Evolutionary conservation across 2,329 filamentous ascomycete genomes (phyloP).

Genomic region (Aureobasidium subglaciale): DNA sequence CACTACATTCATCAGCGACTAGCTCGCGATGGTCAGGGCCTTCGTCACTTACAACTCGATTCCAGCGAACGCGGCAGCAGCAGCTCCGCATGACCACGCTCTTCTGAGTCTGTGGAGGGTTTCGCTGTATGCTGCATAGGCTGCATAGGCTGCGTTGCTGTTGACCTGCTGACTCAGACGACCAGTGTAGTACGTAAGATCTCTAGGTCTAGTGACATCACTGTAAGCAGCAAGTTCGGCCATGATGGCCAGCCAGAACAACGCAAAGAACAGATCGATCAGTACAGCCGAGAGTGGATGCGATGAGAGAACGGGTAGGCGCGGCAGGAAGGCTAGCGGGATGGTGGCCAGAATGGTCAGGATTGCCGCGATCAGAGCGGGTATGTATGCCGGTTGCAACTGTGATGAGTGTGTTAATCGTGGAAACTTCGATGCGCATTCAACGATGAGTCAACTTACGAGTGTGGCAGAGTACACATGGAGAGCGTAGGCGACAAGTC

Average conservation of each 20-base stretch:
- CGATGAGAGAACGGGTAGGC: not conserved
- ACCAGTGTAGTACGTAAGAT: not conserved
- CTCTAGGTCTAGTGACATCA: not conserved
- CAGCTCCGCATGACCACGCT: conserved; percentile 13
- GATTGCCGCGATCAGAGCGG: not conserved
- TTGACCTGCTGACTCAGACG: not conserved
- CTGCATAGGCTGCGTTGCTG: not conserved
- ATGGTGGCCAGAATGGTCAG: not conserved
- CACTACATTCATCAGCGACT: not conserved
- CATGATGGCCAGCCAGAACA: conserved; percentile 13
- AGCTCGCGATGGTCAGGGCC: not conserved
- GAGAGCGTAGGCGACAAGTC: not conserved
- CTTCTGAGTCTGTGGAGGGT: not conserved
- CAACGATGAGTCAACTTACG: not conserved
- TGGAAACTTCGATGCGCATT: not conserved
- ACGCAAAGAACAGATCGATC: not conserved
- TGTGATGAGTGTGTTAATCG: not conserved
- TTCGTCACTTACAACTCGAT: conserved; percentile 11
- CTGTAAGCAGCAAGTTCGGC: conserved; percentile 9
- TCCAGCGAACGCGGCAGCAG: conserved; percentile 6
- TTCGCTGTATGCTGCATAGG: not conserved
- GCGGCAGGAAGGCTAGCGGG: not conserved
- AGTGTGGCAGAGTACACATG: not conserved
- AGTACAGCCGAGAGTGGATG: not conserved
- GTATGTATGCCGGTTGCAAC: conserved; percentile 8